Percentiles rank a stretch among this genome's conserved stretches.
Conservation (phyloP, 2,329 filamentous ascomycete genomes). For the Kalmusia sp. region DNA sequence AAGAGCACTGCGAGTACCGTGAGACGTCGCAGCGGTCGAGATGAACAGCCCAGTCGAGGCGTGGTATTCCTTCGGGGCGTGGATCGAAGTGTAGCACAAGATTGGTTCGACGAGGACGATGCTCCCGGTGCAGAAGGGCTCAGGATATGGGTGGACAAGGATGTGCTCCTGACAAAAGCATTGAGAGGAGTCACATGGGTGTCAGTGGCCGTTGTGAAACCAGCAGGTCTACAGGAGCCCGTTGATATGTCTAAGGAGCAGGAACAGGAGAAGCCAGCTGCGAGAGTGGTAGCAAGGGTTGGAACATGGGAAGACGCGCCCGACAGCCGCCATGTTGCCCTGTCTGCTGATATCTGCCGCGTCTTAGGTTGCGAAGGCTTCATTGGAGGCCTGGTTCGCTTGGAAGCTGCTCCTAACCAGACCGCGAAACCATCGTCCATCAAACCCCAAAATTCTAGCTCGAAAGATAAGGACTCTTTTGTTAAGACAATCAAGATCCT, state of each 20-base stretch:
- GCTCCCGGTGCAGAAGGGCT: constrained; percentile 60
- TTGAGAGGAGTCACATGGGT: constrained; percentile 81
- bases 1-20: constrained; percentile 78
- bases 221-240: constrained; percentile 75
- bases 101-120: constrained; percentile 79
- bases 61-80: constrained; percentile 81
- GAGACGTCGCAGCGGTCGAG: constrained; percentile 62
- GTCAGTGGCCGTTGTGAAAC: constrained; percentile 83
- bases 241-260: constrained; percentile 75
- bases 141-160: constrained; percentile 84
- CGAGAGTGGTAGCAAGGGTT: constrained; percentile 78
- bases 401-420: constrained; percentile 81
- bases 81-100: constrained; percentile 71
- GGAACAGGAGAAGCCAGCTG: constrained; percentile 63
- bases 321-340: constrained; percentile 77
- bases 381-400: constrained; percentile 84
- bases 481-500: constrained; percentile 77
- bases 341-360: constrained; percentile 79
- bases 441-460: constrained; percentile 28
- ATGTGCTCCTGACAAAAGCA: constrained; percentile 73
- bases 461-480: constrained; percentile 54
- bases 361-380: constrained; percentile 75
- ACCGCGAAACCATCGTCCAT: constrained; percentile 67
- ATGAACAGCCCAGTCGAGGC: constrained; percentile 70
- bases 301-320: constrained; percentile 86